Percentiles rank a stretch among this genome's conserved stretches.
phyloP scores from a whole-genome alignment of 331 rosid genomes.

The Ulmus americana region DNA sequence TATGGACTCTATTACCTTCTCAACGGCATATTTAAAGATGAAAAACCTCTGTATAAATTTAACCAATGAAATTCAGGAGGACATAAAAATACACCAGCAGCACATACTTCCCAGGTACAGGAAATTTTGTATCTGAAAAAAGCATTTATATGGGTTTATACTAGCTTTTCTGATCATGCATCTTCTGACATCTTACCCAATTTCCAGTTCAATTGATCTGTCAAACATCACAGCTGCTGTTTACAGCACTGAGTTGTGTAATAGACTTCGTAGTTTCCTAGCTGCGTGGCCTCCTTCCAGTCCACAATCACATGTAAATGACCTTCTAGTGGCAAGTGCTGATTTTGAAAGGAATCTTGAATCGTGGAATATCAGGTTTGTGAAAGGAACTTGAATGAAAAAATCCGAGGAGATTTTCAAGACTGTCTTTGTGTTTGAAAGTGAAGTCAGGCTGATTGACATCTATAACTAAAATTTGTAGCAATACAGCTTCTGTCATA shows the following conservation, averaged over 20 bases:
- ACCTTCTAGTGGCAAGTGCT: conserved; percentile 69
- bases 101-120: conserved; percentile 82
- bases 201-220: conserved; percentile 84
- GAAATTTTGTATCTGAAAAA: not conserved
- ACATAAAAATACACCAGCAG: conserved; percentile 76
- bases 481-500: conserved; percentile 7
- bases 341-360: conserved; percentile 92
- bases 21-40: conserved; percentile 89
- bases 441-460: not conserved
- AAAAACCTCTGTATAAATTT: conserved; percentile 65
- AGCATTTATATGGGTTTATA: not conserved
- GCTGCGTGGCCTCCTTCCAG: conserved; percentile 89
- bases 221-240: conserved; percentile 80
- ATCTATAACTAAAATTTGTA: not conserved
- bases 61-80: conserved; percentile 78
- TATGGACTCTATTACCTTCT: conserved; percentile 66
- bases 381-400: conserved; percentile 13
- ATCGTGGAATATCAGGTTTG: conserved; percentile 81
- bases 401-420: not conserved
- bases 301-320: conserved; percentile 75
- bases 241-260: conserved; percentile 76
- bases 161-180: not conserved
- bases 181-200: conserved; percentile 31
- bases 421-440: conserved; percentile 7
- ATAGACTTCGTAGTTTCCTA: conserved; percentile 71